Conservation (phyloP, 768 basidiomycete genomes). For the Clitopilus passeckerianus region DNA sequence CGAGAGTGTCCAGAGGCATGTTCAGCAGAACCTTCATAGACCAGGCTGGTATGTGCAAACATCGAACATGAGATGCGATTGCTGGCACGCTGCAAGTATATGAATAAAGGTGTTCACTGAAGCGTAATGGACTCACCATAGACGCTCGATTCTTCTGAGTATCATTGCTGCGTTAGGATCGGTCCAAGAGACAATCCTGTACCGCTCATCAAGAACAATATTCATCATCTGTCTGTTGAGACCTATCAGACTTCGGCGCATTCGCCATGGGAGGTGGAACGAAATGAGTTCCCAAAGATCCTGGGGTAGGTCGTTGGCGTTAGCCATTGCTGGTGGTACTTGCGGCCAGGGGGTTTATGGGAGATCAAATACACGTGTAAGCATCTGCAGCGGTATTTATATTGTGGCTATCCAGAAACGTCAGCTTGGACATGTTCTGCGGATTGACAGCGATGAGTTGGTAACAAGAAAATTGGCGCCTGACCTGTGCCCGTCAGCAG, state of each 20-base stretch:
- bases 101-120: not conserved
- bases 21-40: slow-evolving; percentile 29
- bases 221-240: slow-evolving; percentile 29
- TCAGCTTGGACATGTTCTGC: not conserved
- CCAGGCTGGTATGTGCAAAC: slow-evolving; percentile 31
- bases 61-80: slow-evolving; percentile 25
- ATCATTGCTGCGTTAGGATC: slow-evolving; percentile 22
- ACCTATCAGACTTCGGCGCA: slow-evolving; percentile 15
- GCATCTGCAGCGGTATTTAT: not conserved
- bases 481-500: not conserved
- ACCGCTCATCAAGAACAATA: slow-evolving; percentile 22
- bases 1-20: slow-evolving; percentile 1
- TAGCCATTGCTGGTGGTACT: not conserved
- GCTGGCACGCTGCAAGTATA: slow-evolving; percentile 18
- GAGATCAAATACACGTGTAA: not conserved
- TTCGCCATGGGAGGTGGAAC: slow-evolving; percentile 8
- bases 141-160: slow-evolving; percentile 15
- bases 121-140: slow-evolving; percentile 20
- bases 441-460: no score
- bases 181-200: slow-evolving; percentile 25
- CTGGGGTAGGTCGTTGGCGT: slow-evolving; percentile 17
- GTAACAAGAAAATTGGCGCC: no score
- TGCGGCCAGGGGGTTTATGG: no score
- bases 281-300: slow-evolving; percentile 29
- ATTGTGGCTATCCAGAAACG: not conserved